Conservation (phyloP, 2,329 filamentous ascomycete species). For the Fusarium guadeloupense region DNA sequence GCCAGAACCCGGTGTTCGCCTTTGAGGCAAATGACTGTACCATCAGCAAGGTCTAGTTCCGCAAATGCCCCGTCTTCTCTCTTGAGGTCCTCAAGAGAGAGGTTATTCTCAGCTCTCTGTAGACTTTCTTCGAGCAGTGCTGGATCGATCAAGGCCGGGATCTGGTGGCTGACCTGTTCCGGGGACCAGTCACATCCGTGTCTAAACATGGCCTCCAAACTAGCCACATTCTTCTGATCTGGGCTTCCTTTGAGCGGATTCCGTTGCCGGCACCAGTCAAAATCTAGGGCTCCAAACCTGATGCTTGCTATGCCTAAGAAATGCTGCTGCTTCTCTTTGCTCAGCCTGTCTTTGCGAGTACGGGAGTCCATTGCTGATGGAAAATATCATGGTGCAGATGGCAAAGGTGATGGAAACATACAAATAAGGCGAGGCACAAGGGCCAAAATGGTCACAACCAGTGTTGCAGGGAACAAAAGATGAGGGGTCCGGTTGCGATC, state of each 20-base stretch:
- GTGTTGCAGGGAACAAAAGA: neutral
- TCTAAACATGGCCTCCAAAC: constrained; percentile 7
- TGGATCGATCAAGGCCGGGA: constrained; percentile 6
- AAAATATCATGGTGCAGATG: neutral
- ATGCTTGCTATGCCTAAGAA: constrained; percentile 9
- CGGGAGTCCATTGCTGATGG: neutral
- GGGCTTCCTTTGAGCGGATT: neutral
- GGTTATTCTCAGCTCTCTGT: neutral
- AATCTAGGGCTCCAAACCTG: neutral
- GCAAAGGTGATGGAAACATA: neutral
- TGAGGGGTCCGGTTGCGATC: neutral
- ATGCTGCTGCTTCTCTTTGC: neutral
- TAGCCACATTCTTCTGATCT: constrained; percentile 5
- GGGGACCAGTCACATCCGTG: constrained; percentile 2
- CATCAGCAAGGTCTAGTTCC: neutral
- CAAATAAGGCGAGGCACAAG: neutral
- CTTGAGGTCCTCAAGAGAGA: neutral
- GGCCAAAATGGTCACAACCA: neutral
- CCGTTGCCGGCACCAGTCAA: neutral
- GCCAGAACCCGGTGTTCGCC: constrained; percentile 3
- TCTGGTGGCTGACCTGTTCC: constrained; percentile 1
- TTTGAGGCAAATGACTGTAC: neutral
- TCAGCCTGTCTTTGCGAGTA: neutral
- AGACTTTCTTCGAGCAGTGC: neutral
- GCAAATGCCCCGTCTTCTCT: neutral